Base-by-base conservation (phyloP, 208 protist species). In the Leishmania aethiopica region DNA sequence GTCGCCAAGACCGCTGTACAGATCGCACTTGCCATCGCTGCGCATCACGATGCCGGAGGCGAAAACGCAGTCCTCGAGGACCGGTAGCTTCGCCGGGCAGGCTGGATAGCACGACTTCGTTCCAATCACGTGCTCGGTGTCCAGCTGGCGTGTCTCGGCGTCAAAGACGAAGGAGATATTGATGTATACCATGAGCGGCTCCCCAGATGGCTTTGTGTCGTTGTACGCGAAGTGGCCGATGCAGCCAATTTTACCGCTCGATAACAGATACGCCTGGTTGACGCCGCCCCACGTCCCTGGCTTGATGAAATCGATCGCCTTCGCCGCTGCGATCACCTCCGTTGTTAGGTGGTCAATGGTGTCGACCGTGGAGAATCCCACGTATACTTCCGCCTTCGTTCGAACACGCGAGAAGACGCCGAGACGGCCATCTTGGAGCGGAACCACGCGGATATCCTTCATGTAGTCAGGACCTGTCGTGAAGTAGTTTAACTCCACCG, bases 41-140 rank as follows among this genome's bases (percentile, higher is more conserved):
- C 89, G 89, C 89, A 92, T 89, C 1, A 88, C 85, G 28, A 92
- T 88, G 32, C 89, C 89, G 19, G 89, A 90, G 15, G 88, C 88
- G 73, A 92, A 92, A 45, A 84, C 87, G 78, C 89, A 92, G 59
- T 92, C 87, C 17, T 73, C 67, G 49, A 91, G 70, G 32, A 64
- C 32, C 0, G 80, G 83, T 32, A 71, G 73, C 77, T 91, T 91
- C 37, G 82, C 78, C 7, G 84, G 80, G 42, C 70, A 82, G 11
- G 74, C 10, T 8, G 88, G 88, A 79, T 89, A 91, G 81, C 82
- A 89, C 6, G 57, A 66, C 59, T 73, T 80, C 2, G 88, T 89
- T 64, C 88, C 88, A 74, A 91, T 91, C 28, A 87, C 72, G 1
- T 71, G 57, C 42, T 79, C 64, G 8, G 62, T 17, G 0, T 69